These are phyloP conservation scores for Brettanomyces sp. DNA, from an alignment of 805 yeast genomes.

Conservation along the genomic window DNA sequence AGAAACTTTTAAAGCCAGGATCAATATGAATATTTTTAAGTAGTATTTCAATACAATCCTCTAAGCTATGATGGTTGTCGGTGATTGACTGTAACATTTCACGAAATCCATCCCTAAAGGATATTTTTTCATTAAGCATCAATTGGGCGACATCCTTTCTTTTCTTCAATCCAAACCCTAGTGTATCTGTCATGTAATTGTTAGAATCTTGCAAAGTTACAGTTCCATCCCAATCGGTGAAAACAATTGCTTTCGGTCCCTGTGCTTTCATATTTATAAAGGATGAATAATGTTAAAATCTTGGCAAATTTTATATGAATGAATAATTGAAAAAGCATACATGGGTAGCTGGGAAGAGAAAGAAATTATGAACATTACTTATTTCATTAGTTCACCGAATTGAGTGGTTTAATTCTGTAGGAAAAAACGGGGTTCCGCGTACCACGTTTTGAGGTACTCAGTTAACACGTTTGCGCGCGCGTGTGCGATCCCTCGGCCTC, in stretches of 20 bases:
- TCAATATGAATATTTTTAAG: conserved; percentile 65
- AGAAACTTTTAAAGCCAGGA: conserved; percentile 81
- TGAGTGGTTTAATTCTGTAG: no score
- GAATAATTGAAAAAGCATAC: no score
- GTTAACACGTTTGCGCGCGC: no score
- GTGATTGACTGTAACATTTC: conserved; percentile 82
- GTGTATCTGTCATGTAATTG: conserved; percentile 79
- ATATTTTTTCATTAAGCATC: conserved; percentile 56
- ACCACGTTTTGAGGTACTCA: no score
- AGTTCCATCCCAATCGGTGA: conserved; percentile 98
- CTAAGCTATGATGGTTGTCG: conserved; percentile 33
- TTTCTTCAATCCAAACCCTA: conserved; percentile 72
- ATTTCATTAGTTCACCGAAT: no score
- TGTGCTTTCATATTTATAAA: conserved; percentile 1
- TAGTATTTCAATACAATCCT: conserved; percentile 68
- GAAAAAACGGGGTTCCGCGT: no score
- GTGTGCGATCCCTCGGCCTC: no score
- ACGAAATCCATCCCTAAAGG: conserved; percentile 76
- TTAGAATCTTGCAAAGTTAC: conserved; percentile 93
- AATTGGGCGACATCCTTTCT: conserved; percentile 62
- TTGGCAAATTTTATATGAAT: no score
- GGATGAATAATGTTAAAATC: background rate
- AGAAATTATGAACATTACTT: no score
- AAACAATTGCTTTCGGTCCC: conserved; percentile 58
- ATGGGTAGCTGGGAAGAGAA: no score